Conservation (phyloP, 2,329 filamentous ascomycete species). For the Colletotrichum sp. region DNA sequence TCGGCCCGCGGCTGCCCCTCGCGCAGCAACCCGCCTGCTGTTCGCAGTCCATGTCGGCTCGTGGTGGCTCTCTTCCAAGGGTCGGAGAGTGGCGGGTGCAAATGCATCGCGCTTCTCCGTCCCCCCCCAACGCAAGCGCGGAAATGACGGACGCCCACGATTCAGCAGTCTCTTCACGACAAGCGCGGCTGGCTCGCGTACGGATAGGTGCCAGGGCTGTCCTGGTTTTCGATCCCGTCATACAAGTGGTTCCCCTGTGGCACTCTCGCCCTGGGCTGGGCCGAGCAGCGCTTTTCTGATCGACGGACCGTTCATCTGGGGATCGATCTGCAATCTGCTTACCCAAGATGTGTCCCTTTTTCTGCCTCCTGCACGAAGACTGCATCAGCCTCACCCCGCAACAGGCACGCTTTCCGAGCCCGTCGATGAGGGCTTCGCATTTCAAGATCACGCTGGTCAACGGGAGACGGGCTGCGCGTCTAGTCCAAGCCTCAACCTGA, state of each 20-base stretch:
- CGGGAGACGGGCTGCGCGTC: not conserved
- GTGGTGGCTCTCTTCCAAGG: not conserved
- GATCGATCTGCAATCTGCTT: conserved; percentile 18
- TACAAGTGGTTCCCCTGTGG: conserved; percentile 8
- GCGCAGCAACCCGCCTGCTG: not conserved
- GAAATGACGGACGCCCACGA: conserved; percentile 2
- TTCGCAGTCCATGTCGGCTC: not conserved
- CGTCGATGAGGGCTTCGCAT: not conserved
- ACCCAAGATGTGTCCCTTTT: not conserved
- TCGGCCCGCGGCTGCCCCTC: not conserved
- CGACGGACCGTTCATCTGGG: conserved; percentile 11
- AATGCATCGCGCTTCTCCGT: conserved; percentile 11
- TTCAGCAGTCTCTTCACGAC: not conserved
- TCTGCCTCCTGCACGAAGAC: not conserved
- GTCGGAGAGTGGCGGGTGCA: not conserved
- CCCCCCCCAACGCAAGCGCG: conserved; percentile 9
- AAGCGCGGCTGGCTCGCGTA: conserved; percentile 8
- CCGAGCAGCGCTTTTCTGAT: conserved; percentile 3
- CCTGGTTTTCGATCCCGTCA: not conserved
- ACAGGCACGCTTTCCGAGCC: not conserved
- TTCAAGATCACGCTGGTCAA: not conserved
- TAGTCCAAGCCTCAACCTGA: not conserved
- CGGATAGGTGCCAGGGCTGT: not conserved
- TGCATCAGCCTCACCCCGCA: conserved; percentile 15
- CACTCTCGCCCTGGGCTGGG: not conserved